Evolutionary conservation across 2,329 filamentous ascomycete genomes (phyloP), one percentile per base, ranked within the genome.

Genomic region (Venturia carpophila): DNA sequence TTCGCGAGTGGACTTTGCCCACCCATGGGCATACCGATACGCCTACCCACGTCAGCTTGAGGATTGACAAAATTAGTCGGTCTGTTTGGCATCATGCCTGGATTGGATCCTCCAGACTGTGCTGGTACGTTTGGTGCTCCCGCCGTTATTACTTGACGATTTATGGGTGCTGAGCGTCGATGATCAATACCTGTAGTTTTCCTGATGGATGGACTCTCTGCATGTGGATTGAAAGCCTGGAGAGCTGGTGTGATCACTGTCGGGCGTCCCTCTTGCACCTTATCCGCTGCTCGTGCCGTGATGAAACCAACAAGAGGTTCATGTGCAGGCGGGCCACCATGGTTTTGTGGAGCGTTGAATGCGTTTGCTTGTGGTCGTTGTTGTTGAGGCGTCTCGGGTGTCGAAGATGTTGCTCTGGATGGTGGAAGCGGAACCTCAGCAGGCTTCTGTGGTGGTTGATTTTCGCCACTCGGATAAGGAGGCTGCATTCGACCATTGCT

Each of bases 21-120:
- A 24, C 70, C 72, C 17, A 70, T 74, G 9, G 80, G 81, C 78
- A 82, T 80, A 19, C 81, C 81, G 21, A 83, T 79, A 37, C 78
- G 71, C 21, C 81, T 72, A 66, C 75, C 76, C 63, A 73, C 68
- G 67, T 83, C 80, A 47, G 76, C 73, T 11, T 80, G 75, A 11
- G 80, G 79, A 65, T 64, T 68, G 62, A 52, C 67, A 67, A 24
- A 45, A 67, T 49, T 67, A 63, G 11, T 68, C 39, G 39, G 56
- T 61, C 47, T n/a, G 27, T 65, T 47, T 41, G 56, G 79, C 5
- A 77, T 74, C 4, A 80, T 74, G 3, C 75, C 72, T 42, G 77
- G 76, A 11, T 73, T 77, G 60, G 69, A 73, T 66, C 43, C 7
- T 47, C 42, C 61, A 45, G 47, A 24, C n/a, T 62, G 64, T 19